phyloP scores from a whole-genome alignment of 1,284 basidiomycete genomes.

The Ganoderma resinaceum region DNA sequence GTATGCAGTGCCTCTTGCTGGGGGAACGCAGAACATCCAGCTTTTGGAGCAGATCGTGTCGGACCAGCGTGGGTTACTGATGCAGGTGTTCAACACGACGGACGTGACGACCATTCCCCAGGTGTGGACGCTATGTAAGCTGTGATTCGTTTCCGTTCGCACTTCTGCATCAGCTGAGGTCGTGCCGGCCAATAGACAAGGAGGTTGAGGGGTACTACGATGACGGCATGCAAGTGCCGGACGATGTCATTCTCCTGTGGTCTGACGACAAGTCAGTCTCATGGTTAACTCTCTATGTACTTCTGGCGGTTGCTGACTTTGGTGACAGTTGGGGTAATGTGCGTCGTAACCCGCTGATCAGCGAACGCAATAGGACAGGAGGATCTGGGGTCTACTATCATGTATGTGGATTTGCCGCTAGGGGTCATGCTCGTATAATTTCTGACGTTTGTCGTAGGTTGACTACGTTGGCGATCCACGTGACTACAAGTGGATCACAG shows the following conservation, averaged over 20 bases:
- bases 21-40: slow-evolving; percentile 51
- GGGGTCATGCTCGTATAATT: not conserved
- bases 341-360: slow-evolving; percentile 57
- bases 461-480: slow-evolving; percentile 58
- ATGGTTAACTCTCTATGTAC: not conserved
- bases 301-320: not conserved
- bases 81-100: slow-evolving; percentile 56
- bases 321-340: slow-evolving; percentile 62
- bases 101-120: slow-evolving; percentile 64
- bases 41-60: slow-evolving; percentile 63
- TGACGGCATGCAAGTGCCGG: slow-evolving; percentile 60
- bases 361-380: slow-evolving; percentile 63
- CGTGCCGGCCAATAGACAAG: slow-evolving; percentile 48
- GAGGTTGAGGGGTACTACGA: slow-evolving; percentile 76
- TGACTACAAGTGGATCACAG: slow-evolving; percentile 69
- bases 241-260: slow-evolving; percentile 66
- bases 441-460: slow-evolving; percentile 10
- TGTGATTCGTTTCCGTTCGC: not conserved
- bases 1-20: slow-evolving; percentile 55
- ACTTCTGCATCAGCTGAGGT: not conserved
- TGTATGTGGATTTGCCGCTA: slow-evolving; percentile 39
- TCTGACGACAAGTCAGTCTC: slow-evolving; percentile 62
- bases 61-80: slow-evolving; percentile 70
- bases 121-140: slow-evolving; percentile 69
- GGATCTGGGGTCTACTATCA: slow-evolving; percentile 78